Evolutionary conservation across 768 basidiomycete species (phyloP), one percentile per base, ranked within the genome.

Genomic region (Boletus vermiculosoides): DNA sequence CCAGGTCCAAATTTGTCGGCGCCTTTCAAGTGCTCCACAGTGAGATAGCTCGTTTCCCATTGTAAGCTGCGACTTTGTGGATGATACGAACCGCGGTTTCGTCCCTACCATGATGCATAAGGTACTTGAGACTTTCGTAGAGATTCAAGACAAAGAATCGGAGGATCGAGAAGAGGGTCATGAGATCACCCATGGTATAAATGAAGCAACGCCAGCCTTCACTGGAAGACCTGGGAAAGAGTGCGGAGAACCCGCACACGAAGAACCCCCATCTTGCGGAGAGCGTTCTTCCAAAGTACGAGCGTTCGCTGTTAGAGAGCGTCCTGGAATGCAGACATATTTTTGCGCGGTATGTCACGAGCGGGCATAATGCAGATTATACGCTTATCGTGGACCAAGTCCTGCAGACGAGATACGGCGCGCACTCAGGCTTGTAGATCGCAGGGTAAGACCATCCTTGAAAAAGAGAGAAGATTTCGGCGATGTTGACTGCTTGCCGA

Each of bases 121-220:
- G 80, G 65, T 81, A 89, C 59, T 87, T 85, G 1, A 88, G 88
- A 56, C 83, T 83, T 66, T 90, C 87, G 53, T 83, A 76, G 11
- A 90, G 76, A 45, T 78, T 72, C 76, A 92, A 90, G 41, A 82
- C 66, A 71, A 86, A 81, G 73, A 86, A 85, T 23, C 86, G 84
- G 22, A 86, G 66, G 11, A 75, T 60, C 76, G 81, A 88, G 44
- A 88, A 73, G 41, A 85, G 20, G 52, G 89, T 73, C 73, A 87
- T 88, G 36, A 89, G 66, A 0, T 83, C 88, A 7, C 88, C 87
- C 81, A 90, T 83, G 9, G 81, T 71, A 64, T 79, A 87, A 23
- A 88, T 73, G 66, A 88, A 84, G 68, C 88, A 89, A 25, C 87
- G 78, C 88, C 88, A 90, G 18, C 88, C 88, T 71, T 80, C 68